A percentile compares a stretch with the other conserved stretches of the same genome.
Evolutionary conservation across 1,284 basidiomycete species (phyloP).

Genomic region (Rhodotorula sp.): DNA sequence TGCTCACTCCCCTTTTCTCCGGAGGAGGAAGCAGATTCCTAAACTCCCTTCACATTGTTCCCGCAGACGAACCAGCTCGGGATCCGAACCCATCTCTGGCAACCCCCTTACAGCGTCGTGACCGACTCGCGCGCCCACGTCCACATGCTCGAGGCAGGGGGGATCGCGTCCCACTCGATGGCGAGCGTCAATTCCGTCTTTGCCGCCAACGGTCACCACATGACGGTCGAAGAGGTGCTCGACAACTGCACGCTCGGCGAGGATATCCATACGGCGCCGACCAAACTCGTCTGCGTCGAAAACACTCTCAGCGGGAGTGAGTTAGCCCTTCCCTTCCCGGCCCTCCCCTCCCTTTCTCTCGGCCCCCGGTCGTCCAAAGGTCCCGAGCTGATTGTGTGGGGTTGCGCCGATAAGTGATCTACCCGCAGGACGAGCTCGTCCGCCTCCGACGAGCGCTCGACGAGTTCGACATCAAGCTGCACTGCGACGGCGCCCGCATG

Average conservation of each 20-base stretch:
- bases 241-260: slow-evolving; percentile 63
- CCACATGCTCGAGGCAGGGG: slow-evolving; percentile 70
- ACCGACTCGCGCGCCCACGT: slow-evolving; percentile 81
- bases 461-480: slow-evolving; percentile 55
- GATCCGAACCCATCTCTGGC: slow-evolving; percentile 78
- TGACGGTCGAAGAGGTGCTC: slow-evolving; percentile 74
- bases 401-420: slow-evolving; percentile 7
- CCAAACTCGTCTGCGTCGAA: slow-evolving; percentile 47
- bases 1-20: background rate
- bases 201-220: slow-evolving; percentile 69
- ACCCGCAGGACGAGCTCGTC: slow-evolving; percentile 6
- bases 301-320: slow-evolving; percentile 79
- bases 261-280: slow-evolving; percentile 63
- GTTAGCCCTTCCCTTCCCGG: no score
- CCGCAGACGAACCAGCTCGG: slow-evolving; percentile 56
- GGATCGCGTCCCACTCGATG: slow-evolving; percentile 82
- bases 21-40: background rate
- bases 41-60: background rate
- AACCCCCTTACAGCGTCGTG: slow-evolving; percentile 79
- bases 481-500: slow-evolving; percentile 91
- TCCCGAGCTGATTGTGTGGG: no score
- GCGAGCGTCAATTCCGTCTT: slow-evolving; percentile 68
- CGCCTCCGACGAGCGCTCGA: slow-evolving; percentile 1
- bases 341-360: background rate
- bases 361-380: no score